These are phyloP conservation scores for Podila epigama DNA, from an alignment of 192 early-diverging fungal genomes.

Conservation along the genomic window DNA sequence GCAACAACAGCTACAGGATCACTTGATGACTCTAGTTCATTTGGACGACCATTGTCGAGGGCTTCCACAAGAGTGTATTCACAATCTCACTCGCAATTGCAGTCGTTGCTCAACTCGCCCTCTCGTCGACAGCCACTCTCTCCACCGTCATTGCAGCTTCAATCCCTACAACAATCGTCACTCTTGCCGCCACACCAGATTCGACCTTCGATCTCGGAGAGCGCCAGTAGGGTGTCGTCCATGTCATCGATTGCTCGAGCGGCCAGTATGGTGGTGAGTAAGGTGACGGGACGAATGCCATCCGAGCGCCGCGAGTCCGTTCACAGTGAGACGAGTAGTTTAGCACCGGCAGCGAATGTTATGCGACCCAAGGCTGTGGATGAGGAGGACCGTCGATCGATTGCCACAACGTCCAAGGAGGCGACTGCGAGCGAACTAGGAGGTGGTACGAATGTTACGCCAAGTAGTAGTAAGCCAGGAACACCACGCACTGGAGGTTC, in stretches of 20 bases:
- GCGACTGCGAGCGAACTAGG: neutral
- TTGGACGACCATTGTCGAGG: neutral
- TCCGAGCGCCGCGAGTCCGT: constrained; percentile 16
- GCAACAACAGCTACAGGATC: no score
- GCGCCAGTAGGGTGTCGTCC: constrained; percentile 28
- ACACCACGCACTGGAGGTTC: neutral
- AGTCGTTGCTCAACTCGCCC: constrained; percentile 16
- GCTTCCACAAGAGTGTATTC: constrained; percentile 3
- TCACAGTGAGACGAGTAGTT: neutral
- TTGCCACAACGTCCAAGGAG: neutral
- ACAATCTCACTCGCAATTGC: constrained; percentile 34
- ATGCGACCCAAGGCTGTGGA: no score
- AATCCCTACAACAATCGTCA: neutral
- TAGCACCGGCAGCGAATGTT: neutral
- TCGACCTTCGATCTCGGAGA: constrained; percentile 26
- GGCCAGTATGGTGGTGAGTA: constrained; percentile 26
- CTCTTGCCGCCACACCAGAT: neutral
- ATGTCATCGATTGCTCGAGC: constrained; percentile 45
- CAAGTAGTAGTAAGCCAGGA: neutral
- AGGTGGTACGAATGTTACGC: neutral
- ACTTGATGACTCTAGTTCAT: constrained; percentile 2
- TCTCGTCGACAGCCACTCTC: constrained; percentile 9
- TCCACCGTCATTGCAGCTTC: neutral
- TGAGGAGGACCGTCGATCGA: neutral
- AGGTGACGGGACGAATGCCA: constrained; percentile 29